Conservation (phyloP, 2,329 filamentous ascomycete genomes). For the Acephala macrosclerotiorum region DNA sequence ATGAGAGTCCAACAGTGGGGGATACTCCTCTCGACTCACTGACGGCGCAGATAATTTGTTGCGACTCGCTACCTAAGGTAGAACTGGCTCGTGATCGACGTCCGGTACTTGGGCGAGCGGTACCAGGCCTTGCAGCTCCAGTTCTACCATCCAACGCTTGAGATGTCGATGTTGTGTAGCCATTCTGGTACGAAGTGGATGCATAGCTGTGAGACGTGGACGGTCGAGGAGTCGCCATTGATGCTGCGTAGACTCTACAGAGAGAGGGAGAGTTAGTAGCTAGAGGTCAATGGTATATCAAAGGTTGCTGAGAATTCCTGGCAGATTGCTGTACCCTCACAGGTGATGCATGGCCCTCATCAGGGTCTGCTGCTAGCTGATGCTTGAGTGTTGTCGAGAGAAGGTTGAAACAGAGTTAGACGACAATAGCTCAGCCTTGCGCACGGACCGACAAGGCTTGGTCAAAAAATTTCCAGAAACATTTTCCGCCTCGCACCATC, state of each 20-base stretch:
- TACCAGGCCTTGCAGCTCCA: conserved; percentile 40
- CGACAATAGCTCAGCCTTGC: background rate
- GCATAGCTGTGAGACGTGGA: conserved; percentile 39
- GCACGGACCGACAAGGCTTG: conserved; percentile 40
- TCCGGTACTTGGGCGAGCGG: conserved; percentile 41
- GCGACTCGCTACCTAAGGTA: conserved; percentile 53
- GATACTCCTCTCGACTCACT: conserved; percentile 88
- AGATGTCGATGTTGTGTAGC: conserved; percentile 42
- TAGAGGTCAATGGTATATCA: conserved; percentile 1
- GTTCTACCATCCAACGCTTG: conserved; percentile 27
- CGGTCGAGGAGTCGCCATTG: conserved; percentile 33
- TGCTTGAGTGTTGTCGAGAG: background rate
- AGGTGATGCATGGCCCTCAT: background rate
- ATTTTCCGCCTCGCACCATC: conserved; percentile 16
- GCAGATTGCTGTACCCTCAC: background rate
- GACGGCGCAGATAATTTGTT: conserved; percentile 86
- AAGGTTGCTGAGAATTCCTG: background rate
- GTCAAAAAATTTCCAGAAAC: conserved; percentile 29
- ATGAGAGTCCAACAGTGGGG: conserved; percentile 83
- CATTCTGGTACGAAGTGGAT: conserved; percentile 39
- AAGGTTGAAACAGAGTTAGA: background rate
- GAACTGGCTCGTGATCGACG: conserved; percentile 39
- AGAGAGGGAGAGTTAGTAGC: conserved; percentile 1
- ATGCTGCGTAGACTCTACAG: background rate
- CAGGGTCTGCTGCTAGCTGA: background rate